Evolutionary conservation across 2,329 filamentous ascomycete species (phyloP).

Genomic region (Pseudocercospora ulei): DNA sequence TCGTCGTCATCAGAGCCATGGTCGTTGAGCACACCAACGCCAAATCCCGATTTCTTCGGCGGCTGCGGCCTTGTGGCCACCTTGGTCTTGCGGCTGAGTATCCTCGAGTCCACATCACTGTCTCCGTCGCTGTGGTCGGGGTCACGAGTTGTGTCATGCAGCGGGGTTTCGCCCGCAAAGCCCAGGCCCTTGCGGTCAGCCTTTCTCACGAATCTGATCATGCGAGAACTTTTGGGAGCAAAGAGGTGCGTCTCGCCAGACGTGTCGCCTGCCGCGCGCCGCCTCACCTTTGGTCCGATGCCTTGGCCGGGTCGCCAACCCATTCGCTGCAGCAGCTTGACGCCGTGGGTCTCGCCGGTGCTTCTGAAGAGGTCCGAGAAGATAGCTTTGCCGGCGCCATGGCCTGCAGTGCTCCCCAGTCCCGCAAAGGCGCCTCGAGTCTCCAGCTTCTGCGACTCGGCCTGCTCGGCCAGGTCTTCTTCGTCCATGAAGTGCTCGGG

Average conservation of each 20-base stretch:
- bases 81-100: constrained; percentile 31
- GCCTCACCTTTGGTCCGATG: constrained; percentile 73
- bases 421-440: constrained; percentile 65
- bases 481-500: constrained; percentile 97
- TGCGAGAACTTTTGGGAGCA: constrained; percentile 67
- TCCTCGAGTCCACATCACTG: constrained; percentile 29
- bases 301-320: constrained; percentile 93
- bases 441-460: constrained; percentile 64
- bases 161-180: constrained; percentile 50
- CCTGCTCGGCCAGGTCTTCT: constrained; percentile 80
- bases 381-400: constrained; percentile 41
- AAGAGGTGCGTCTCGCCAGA: constrained; percentile 57
- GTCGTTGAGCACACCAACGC: constrained; percentile 82
- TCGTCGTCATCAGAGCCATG: constrained; percentile 93
- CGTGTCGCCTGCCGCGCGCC: constrained; percentile 59
- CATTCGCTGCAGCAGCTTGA: constrained; percentile 79
- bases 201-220: constrained; percentile 58
- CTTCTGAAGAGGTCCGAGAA: constrained; percentile 63
- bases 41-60: constrained; percentile 63
- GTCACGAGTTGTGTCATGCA: constrained; percentile 35
- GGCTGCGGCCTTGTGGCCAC: constrained; percentile 34
- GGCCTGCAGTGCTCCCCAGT: constrained; percentile 57
- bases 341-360: constrained; percentile 74
- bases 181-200: constrained; percentile 62
- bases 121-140: constrained; percentile 32